Evolutionary conservation across 73 alveolate genomes (phyloP).

Genomic region (Stentor coeruleus): DNA sequence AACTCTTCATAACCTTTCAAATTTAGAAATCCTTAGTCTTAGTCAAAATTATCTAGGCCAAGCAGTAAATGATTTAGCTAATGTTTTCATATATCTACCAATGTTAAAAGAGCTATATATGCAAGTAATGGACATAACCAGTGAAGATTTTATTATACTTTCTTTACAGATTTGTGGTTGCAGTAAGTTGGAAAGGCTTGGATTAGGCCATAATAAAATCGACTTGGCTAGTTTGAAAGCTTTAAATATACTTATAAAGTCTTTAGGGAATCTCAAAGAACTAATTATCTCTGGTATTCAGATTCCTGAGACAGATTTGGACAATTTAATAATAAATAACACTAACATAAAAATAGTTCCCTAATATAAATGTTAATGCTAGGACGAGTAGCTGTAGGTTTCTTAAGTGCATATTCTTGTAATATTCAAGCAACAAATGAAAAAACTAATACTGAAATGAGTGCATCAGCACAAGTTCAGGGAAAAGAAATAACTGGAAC

Average conservation of each 20-base stretch:
- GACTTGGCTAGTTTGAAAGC: not conserved
- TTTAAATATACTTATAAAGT: not conserved
- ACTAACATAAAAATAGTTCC: not conserved
- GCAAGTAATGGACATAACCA: not conserved
- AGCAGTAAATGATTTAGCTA: not conserved
- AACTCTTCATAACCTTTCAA: not conserved
- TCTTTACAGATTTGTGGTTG: not conserved
- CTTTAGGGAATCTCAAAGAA: not conserved
- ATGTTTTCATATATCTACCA: not conserved
- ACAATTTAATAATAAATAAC: too few species aligned
- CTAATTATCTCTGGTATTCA: not conserved
- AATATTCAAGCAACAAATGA: slow-evolving; percentile 25
- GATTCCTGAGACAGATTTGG: not conserved
- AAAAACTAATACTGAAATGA: slow-evolving; percentile 21
- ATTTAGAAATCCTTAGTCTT: not conserved
- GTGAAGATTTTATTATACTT: not conserved
- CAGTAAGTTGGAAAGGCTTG: not conserved
- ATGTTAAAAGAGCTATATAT: not conserved
- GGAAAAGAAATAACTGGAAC: slow-evolving; percentile 20
- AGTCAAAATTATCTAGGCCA: not conserved
- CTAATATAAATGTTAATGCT: not conserved
- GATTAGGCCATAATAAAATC: not conserved
- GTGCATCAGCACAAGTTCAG: not conserved
- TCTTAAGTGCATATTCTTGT: too few species aligned
- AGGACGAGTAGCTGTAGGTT: too few species aligned